These are phyloP conservation scores for Umbelopsis sp. DNA, from an alignment of 192 early-diverging fungal genomes.

Conservation along the genomic window DNA sequence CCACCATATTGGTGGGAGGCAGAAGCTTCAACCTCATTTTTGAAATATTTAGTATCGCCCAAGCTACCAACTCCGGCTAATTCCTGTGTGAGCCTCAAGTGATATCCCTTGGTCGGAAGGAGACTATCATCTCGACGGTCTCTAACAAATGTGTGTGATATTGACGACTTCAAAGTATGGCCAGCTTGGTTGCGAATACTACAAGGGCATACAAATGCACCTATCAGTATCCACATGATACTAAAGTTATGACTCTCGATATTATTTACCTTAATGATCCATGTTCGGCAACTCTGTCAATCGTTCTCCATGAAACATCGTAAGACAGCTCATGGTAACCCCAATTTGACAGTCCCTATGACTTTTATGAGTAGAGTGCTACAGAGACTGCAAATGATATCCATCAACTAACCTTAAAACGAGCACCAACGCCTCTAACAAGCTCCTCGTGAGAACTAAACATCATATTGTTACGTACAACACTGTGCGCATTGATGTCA, in stretches of 20 bases:
- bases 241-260: not conserved
- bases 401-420: conserved; percentile 53
- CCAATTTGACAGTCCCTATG: conserved; percentile 47
- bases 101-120: conserved; percentile 77
- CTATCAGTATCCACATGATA: not conserved
- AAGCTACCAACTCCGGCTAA: conserved; percentile 77
- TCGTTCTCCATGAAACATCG: conserved; percentile 77
- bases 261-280: conserved; percentile 58
- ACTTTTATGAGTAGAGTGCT: not conserved
- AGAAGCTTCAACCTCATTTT: conserved; percentile 66
- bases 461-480: conserved; percentile 62
- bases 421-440: conserved; percentile 56
- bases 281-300: conserved; percentile 58
- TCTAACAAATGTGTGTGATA: conserved; percentile 64
- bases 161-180: conserved; percentile 73
- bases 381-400: not conserved
- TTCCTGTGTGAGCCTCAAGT: conserved; percentile 59
- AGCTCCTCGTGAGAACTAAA: conserved; percentile 79
- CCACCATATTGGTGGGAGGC: conserved; percentile 30
- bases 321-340: conserved; percentile 73
- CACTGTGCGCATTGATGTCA: conserved; percentile 67
- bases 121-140: conserved; percentile 83
- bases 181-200: conserved; percentile 43
- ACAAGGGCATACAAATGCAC: not conserved
- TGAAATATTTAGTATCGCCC: conserved; percentile 74